phyloP scores from a whole-genome alignment of 768 basidiomycete genomes.

The Amyloporia xantha region DNA sequence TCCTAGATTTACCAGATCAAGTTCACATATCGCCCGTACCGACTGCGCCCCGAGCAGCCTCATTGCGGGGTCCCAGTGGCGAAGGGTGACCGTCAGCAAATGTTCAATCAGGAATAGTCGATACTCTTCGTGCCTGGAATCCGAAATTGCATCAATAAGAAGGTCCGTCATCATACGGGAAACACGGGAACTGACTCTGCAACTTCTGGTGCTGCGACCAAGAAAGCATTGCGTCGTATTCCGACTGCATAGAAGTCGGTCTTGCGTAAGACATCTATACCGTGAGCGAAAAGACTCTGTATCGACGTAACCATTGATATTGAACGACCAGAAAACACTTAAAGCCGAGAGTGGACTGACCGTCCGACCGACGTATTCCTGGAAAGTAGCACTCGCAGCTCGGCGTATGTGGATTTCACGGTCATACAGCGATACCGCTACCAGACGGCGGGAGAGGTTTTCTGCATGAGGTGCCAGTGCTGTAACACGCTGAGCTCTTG shows the following conservation, averaged over 20 bases:
- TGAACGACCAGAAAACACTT: background rate
- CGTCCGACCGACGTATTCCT: conserved; percentile 92
- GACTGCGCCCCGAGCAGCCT: conserved; percentile 73
- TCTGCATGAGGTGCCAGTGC: conserved; percentile 55
- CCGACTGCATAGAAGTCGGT: conserved; percentile 96
- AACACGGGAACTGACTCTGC: conserved; percentile 58
- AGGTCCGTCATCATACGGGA: background rate
- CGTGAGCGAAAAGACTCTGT: conserved; percentile 86
- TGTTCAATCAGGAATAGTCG: conserved; percentile 63
- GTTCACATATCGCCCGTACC: conserved; percentile 57
- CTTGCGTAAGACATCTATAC: conserved; percentile 86
- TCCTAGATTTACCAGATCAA: conserved; percentile 50
- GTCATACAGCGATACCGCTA: conserved; percentile 82
- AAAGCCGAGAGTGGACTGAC: conserved; percentile 37
- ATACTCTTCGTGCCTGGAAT: conserved; percentile 70
- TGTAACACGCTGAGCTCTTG: conserved; percentile 62
- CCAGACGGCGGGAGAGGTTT: conserved; percentile 61
- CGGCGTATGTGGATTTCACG: conserved; percentile 91
- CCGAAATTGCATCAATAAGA: background rate
- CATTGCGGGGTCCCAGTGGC: conserved; percentile 88
- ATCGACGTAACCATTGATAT: background rate
- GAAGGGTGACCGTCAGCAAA: conserved; percentile 61
- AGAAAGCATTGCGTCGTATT: conserved; percentile 74
- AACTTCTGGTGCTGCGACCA: conserved; percentile 80
- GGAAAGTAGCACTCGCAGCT: conserved; percentile 95